Percentiles rank a stretch among this genome's conserved stretches.
phyloP scores from a whole-genome alignment of 2,329 filamentous ascomycete genomes.

The Stachybotrys chlorohalonatus region DNA sequence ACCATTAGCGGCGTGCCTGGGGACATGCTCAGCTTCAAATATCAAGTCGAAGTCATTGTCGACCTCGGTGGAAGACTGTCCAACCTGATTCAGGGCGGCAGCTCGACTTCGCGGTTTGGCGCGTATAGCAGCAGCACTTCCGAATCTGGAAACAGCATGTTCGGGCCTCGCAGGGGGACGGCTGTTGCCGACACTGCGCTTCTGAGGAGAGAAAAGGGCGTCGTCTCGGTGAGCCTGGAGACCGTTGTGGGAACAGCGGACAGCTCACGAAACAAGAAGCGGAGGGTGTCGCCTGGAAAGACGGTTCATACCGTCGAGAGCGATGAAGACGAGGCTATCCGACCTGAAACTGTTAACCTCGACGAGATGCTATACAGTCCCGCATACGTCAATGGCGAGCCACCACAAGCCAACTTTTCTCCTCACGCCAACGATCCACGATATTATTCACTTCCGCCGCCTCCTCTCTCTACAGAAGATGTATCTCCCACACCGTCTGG shows the following conservation, averaged over 20 bases:
- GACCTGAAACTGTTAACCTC: constrained; percentile 11
- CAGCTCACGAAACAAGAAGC: constrained; percentile 37
- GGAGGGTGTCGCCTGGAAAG: constrained; percentile 13
- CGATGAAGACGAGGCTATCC: constrained; percentile 21
- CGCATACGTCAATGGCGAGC: constrained; percentile 13
- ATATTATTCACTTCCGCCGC: constrained; percentile 6
- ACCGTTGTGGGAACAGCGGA: constrained; percentile 81
- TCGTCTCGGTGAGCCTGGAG: constrained; percentile 82
- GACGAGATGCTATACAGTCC: constrained; percentile 12
- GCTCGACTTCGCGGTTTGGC: constrained; percentile 35
- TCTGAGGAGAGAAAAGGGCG: constrained; percentile 79
- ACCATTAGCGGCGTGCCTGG: constrained; percentile 86
- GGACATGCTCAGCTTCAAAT: constrained; percentile 90
- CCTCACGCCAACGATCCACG: constrained; percentile 24
- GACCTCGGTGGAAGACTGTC: constrained; percentile 83
- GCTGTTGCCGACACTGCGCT: constrained; percentile 82
- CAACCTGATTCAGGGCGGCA: constrained; percentile 59
- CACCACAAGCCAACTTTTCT: constrained; percentile 18
- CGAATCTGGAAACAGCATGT: constrained; percentile 17
- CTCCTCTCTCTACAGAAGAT: constrained; percentile 5
- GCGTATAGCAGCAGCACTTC: constrained; percentile 16
- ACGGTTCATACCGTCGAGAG: constrained; percentile 18
- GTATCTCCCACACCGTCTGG: constrained; percentile 1
- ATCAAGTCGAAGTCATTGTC: constrained; percentile 85
- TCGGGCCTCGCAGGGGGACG: constrained; percentile 28